phyloP scores from a whole-genome alignment of 2,329 filamentous ascomycete genomes.

The Xylariaceae sp. region DNA sequence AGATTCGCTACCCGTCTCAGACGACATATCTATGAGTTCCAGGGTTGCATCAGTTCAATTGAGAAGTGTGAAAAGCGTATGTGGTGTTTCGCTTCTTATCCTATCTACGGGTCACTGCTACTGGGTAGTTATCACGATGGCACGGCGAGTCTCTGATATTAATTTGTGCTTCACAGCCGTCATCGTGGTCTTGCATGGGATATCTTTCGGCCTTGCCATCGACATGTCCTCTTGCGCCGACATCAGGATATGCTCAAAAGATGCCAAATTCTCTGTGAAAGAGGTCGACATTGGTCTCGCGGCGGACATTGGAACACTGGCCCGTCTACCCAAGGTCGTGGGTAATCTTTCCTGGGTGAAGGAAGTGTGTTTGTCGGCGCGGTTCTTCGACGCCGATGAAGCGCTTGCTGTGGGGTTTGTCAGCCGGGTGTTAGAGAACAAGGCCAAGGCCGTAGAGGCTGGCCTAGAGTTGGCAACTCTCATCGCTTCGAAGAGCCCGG shows the following conservation, averaged over 20 bases:
- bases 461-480: conserved; percentile 33
- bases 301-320: conserved; percentile 71
- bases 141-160: background rate
- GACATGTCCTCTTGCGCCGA: conserved; percentile 67
- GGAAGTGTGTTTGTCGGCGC: conserved; percentile 66
- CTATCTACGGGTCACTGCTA: background rate
- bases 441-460: conserved; percentile 27
- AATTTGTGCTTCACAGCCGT: conserved; percentile 50
- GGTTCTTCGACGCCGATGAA: conserved; percentile 64
- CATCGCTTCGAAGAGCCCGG: conserved; percentile 76
- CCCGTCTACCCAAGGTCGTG: conserved; percentile 67
- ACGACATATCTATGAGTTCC: conserved; percentile 71
- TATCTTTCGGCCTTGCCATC: conserved; percentile 71
- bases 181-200: conserved; percentile 73
- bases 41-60: conserved; percentile 67
- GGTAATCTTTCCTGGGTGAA: conserved; percentile 71
- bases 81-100: conserved; percentile 26
- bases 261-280: conserved; percentile 64
- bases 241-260: conserved; percentile 57
- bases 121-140: background rate
- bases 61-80: conserved; percentile 85
- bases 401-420: conserved; percentile 66
- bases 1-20: conserved; percentile 58
- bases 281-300: conserved; percentile 79
- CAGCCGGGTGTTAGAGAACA: conserved; percentile 53